Evolutionary conservation across 2,329 filamentous ascomycete species (phyloP).

Genomic region (Phymatotrichopsis omnivora): DNA sequence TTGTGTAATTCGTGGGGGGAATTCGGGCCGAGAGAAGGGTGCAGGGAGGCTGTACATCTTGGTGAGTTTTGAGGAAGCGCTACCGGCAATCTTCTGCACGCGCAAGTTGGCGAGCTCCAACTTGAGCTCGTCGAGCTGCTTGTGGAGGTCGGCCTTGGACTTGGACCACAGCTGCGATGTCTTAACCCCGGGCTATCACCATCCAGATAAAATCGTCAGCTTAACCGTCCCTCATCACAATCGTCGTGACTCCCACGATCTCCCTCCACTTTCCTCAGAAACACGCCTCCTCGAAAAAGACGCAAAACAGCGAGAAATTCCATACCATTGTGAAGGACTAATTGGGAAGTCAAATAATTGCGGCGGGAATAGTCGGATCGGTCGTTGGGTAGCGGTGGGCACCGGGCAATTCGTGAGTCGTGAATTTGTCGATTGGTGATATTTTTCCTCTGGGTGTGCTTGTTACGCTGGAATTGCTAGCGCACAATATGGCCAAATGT

Average conservation of each 20-base stretch:
- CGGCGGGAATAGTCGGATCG: slow-evolving; percentile 29
- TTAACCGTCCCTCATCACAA: slow-evolving; percentile 8
- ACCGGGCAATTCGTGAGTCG: slow-evolving; percentile 32
- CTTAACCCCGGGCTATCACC: slow-evolving; percentile 67
- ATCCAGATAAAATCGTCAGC: slow-evolving; percentile 24
- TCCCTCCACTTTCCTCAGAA: slow-evolving; percentile 1
- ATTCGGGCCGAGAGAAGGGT: slow-evolving; percentile 23
- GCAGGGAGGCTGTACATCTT: slow-evolving; percentile 64
- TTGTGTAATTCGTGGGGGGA: slow-evolving; percentile 3
- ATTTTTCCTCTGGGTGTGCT: too few relatives aligned
- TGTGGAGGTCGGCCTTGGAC: slow-evolving; percentile 96
- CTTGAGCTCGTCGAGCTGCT: slow-evolving; percentile 93
- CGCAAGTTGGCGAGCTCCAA: slow-evolving; percentile 83
- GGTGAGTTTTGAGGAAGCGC: slow-evolving; percentile 89
- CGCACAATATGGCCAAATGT: neutral
- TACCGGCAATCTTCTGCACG: slow-evolving; percentile 94
- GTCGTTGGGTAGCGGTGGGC: slow-evolving; percentile 27
- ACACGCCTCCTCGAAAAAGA: slow-evolving; percentile 7
- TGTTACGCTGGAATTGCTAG: slow-evolving; percentile 1
- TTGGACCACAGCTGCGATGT: slow-evolving; percentile 95
- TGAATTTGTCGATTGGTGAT: slow-evolving; percentile 24
- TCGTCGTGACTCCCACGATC: slow-evolving; percentile 1
- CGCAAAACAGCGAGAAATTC: slow-evolving; percentile 2
- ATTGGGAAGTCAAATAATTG: slow-evolving; percentile 12
- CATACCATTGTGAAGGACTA: slow-evolving; percentile 34